Evolutionary conservation across 768 basidiomycete species (phyloP).

Genomic region (Amanita phalloides): DNA sequence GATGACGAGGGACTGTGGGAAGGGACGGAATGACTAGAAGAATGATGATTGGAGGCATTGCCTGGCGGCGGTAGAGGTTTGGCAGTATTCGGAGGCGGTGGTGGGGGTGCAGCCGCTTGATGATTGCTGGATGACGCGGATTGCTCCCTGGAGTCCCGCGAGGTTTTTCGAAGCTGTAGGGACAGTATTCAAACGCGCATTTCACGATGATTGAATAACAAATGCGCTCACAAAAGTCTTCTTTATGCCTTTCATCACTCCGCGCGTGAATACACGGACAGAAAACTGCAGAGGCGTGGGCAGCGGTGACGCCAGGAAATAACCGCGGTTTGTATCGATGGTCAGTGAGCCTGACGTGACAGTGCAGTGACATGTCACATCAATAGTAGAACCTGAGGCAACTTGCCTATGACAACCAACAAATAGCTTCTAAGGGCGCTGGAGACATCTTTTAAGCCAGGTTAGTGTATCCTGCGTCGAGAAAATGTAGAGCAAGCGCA

Average conservation of each 20-base stretch:
- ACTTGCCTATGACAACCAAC: background rate
- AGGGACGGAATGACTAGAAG: slow-evolving; percentile 24
- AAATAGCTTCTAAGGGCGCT: background rate
- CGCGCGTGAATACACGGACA: slow-evolving; percentile 11
- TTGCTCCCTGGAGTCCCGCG: slow-evolving; percentile 32
- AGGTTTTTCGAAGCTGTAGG: slow-evolving; percentile 57
- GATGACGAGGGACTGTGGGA: slow-evolving; percentile 31
- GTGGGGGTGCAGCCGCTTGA: slow-evolving; percentile 32
- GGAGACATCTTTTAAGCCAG: background rate
- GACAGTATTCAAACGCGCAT: slow-evolving; percentile 12
- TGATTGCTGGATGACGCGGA: slow-evolving; percentile 20
- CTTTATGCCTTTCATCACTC: slow-evolving; percentile 71
- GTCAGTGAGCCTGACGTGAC: slow-evolving; percentile 15
- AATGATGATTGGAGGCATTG: slow-evolving; percentile 25
- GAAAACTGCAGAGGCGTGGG: background rate
- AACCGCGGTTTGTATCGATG: slow-evolving; percentile 27
- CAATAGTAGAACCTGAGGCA: background rate
- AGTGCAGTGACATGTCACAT: slow-evolving; percentile 16
- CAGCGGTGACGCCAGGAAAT: slow-evolving; percentile 6
- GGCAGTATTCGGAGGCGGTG: slow-evolving; percentile 53
- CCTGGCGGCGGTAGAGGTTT: slow-evolving; percentile 54
- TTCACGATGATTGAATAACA: slow-evolving; percentile 6
- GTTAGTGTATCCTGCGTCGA: background rate
- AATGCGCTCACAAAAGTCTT: slow-evolving; percentile 57
- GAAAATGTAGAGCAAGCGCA: background rate